Base-by-base conservation (phyloP, 73 alveolate genomes). In the Symbiodinium pilosum region DNA sequence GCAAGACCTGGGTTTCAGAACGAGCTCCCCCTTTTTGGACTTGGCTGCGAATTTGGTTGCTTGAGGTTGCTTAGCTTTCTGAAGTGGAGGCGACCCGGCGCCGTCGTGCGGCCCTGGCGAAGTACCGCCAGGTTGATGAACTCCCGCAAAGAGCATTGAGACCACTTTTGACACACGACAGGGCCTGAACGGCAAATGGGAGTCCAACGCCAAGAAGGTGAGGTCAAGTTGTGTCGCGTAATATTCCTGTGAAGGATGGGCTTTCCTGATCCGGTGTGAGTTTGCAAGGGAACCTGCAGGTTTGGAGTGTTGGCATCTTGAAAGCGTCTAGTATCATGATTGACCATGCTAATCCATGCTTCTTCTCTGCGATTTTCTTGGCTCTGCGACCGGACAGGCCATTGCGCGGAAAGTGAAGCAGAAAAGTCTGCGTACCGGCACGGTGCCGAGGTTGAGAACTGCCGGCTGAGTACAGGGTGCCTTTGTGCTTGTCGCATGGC, bases 161-260 rank as follows among this genome's bases (percentile, higher is more conserved):
- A 47, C 32, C 11, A 26, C 11, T 26, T 4, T 64, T 32, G 12
- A n/a, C n/a, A n/a, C n/a, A n/a, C n/a, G n/a, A n/a, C 32, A 64
- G 81, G 81, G 81, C 81, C 81, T 64, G 81, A 64, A 64, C 38
- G 81, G 81, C 81, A 64, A 64, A 64, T 64, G 81, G 81, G 81
- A 64, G 81, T 64, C 81, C 39, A 64, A 64, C 34, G 81, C 81
- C 38, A 64, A 64, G 81, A 64, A 64, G 81, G 81, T n/a, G 26
- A 26, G 30, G 32, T 16, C n/a, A n/a, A n/a, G n/a, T n/a, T n/a
- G n/a, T n/a, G n/a, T n/a, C 26, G 73, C 32, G 73, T n/a, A 21
- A 24, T 54, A 1, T 11, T 21, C n/a, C 1, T 21, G 28, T 24
- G n/a, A 24, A 54, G 0, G 68, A 51, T 51, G 71, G 71, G 8